Percentiles rank a stretch among this genome's conserved stretches.
These are phyloP conservation scores for Xylaria sp. DNA, from an alignment of 495 filamentous ascomycete genomes.

Conservation along the genomic window DNA sequence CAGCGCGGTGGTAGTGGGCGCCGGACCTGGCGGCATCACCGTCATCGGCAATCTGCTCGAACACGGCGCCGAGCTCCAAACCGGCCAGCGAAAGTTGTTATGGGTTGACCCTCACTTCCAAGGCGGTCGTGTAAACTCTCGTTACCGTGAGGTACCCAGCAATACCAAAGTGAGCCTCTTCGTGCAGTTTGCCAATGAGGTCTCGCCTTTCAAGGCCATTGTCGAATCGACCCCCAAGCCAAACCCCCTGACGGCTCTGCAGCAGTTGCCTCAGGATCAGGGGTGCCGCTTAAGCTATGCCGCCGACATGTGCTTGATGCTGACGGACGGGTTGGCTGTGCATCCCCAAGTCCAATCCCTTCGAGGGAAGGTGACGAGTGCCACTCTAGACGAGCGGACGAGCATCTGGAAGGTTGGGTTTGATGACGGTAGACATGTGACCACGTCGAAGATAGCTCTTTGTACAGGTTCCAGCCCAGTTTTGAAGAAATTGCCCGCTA, in stretches of 20 bases:
- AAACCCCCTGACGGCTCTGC: conserved; percentile 59
- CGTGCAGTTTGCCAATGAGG: conserved; percentile 56
- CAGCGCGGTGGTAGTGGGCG: conserved; percentile 61
- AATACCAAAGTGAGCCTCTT: conserved; percentile 62
- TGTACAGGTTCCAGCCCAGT: conserved; percentile 66
- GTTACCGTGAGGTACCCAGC: conserved; percentile 64
- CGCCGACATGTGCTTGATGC: conserved; percentile 58
- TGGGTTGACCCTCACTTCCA: conserved; percentile 64
- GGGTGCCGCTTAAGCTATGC: conserved; percentile 62
- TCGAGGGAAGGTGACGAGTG: conserved; percentile 51
- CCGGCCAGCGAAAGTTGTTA: conserved; percentile 51
- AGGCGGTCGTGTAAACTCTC: conserved; percentile 58
- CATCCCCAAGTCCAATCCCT: conserved; percentile 52
- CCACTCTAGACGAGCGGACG: conserved; percentile 45
- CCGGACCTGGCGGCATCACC: conserved; percentile 63
- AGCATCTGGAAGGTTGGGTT: conserved; percentile 56
- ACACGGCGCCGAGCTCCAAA: conserved; percentile 31
- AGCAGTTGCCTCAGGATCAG: conserved; percentile 60
- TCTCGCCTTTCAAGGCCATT: conserved; percentile 57
- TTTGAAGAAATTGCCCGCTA: conserved; percentile 44
- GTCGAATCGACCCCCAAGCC: conserved; percentile 53
- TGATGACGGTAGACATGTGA: conserved; percentile 36
- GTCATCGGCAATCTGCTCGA: conserved; percentile 64
- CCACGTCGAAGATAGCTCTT: conserved; percentile 56
- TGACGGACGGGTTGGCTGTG: conserved; percentile 58